Base-by-base conservation (phyloP, 2,329 filamentous ascomycete genomes). In the Dendryphion nanum region DNA sequence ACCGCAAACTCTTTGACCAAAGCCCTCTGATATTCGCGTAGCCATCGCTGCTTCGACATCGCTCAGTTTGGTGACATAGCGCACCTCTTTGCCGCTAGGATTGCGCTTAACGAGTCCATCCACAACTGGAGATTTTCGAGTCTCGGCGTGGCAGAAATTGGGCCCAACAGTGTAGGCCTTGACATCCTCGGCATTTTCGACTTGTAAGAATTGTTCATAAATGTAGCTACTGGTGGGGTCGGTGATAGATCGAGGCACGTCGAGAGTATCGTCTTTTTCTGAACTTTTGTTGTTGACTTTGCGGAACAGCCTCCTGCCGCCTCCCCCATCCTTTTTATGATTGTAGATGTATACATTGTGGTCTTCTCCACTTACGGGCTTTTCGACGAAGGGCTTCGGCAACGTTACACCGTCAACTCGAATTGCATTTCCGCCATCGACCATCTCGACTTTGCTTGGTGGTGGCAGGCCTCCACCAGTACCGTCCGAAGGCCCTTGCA, bases 251-350 rank as follows among this genome's bases (percentile, higher is more conserved):
- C 90, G 77, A 8, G 93, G 93, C 14, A 86, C 69, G 13, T 72
- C 79, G 42, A 98, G 76, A 8, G 83, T 82, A 13, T 85, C 78
- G 42, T 96, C 85, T 57, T 85, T 95, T 64, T 98, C 94, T 1
- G 91, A 97, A 66, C 91, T 97, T 71, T 98, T 98, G 75, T 98
- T 98, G 57, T 94, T 94, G 55, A 98, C 87, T 67, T 98, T 98
- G 41, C 93, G 80, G 69, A 98, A 98, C 3, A 98, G 78, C 51
- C 91, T 87, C 41, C 94, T 79, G 18, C 89, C 94, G 42, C 93
- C 93, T 33, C 91, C 90, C 4, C 90, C 89, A 33, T 86, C 79
- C 29, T 87, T 85, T 45, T 83, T 86, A 16, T 91, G 88, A 58
- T 94, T 97, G 69, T 97, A 98, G 39, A 98, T 96, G 68, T 95